These are phyloP conservation scores for Violaceomyces palustris DNA, from an alignment of 1,284 basidiomycete species.

Conservation along the genomic window DNA sequence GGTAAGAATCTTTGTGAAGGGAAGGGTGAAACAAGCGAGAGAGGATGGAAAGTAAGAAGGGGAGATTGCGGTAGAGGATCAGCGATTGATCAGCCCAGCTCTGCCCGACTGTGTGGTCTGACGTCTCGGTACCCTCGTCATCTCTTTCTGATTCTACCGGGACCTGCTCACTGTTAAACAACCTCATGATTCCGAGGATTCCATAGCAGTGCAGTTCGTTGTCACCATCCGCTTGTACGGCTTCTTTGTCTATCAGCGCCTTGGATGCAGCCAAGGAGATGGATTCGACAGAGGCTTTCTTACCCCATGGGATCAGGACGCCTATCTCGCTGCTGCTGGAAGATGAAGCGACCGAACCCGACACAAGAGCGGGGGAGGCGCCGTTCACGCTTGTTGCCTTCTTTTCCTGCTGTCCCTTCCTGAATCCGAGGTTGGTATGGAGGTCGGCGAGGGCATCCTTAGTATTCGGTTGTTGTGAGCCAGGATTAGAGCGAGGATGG, in stretches of 20 bases:
- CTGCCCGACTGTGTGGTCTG: too few relatives aligned
- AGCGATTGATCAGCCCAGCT: too few relatives aligned
- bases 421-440: slow-evolving; percentile 5
- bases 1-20: slow-evolving; percentile 36
- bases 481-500: neutral
- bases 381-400: too few relatives aligned
- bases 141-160: too few relatives aligned
- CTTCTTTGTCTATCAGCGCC: slow-evolving; percentile 2
- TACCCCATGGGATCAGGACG: slow-evolving; percentile 25
- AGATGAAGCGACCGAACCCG: slow-evolving; percentile 8
- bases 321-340: slow-evolving; percentile 10
- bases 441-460: slow-evolving; percentile 3
- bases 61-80: too few relatives aligned
- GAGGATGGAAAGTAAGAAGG: neutral
- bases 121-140: neutral
- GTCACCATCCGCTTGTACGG: neutral
- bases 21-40: neutral
- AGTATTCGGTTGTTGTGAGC: slow-evolving; percentile 3
- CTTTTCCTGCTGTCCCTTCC: too few relatives aligned
- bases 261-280: slow-evolving; percentile 10
- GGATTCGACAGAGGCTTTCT: slow-evolving; percentile 11
- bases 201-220: slow-evolving; percentile 20
- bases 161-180: slow-evolving; percentile 43
- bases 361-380: slow-evolving; percentile 6
- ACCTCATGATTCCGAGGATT: slow-evolving; percentile 25